Evolutionary conservation across 2,329 filamentous ascomycete species (phyloP).

Genomic region (Gaeumannomyces tritici): DNA sequence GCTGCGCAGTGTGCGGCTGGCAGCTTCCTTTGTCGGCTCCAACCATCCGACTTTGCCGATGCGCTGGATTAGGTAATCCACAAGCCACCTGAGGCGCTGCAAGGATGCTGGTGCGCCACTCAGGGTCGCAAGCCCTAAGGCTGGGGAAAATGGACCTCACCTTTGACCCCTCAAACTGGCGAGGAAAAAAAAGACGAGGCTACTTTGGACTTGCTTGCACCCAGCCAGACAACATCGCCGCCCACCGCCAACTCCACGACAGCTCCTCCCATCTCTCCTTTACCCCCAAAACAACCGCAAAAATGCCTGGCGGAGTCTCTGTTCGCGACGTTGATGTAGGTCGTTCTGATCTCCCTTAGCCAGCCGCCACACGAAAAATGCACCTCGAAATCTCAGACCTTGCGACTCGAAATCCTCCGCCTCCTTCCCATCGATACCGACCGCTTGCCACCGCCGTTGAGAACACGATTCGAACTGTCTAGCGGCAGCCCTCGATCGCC

Average conservation of each 20-base stretch:
- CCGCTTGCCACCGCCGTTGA: not conserved
- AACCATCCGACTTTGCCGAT: not conserved
- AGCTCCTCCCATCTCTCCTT: constrained; percentile 1
- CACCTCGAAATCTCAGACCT: not conserved
- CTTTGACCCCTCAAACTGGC: not conserved
- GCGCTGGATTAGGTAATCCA: not conserved
- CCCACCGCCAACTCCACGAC: constrained; percentile 1
- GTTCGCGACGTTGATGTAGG: constrained; percentile 82
- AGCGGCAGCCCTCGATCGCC: not conserved
- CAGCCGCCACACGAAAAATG: not conserved
- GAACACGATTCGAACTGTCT: not conserved
- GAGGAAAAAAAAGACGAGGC: not conserved
- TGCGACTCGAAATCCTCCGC: not conserved
- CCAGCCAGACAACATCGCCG: constrained; percentile 4
- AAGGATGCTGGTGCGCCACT: constrained; percentile 1
- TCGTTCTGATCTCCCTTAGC: constrained; percentile 24
- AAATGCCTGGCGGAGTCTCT: constrained; percentile 63
- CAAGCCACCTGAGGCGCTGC: not conserved
- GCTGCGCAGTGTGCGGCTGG: not conserved
- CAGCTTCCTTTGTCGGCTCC: not conserved
- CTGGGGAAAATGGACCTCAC: not conserved
- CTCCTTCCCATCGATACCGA: not conserved
- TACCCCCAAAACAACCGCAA: constrained; percentile 28
- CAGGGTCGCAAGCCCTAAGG: not conserved
- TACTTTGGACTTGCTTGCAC: not conserved